phyloP scores from a whole-genome alignment of 1,284 basidiomycete genomes.

The Irpex sp. region DNA sequence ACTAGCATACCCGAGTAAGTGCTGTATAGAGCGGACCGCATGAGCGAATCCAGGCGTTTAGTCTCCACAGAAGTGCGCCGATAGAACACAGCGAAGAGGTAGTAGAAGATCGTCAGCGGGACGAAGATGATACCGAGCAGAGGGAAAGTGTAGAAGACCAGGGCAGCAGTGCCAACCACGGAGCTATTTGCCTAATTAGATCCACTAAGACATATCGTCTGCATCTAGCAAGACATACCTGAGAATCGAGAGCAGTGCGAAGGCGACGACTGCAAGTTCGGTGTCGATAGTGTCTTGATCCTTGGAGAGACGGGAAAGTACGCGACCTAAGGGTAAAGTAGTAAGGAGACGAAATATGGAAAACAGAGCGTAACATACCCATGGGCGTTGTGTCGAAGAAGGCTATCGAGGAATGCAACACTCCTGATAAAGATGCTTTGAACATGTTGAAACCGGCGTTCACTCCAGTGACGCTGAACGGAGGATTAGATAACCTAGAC shows the following conservation, averaged over 20 bases:
- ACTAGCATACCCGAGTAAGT: conserved; percentile 37
- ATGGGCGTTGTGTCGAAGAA: conserved; percentile 86
- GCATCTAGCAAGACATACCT: conserved; percentile 16
- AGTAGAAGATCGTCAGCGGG: conserved; percentile 49
- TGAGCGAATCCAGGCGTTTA: conserved; percentile 67
- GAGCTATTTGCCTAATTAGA: conserved; percentile 13
- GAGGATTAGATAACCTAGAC: neutral
- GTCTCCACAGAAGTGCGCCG: conserved; percentile 59
- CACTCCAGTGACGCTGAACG: conserved; percentile 51
- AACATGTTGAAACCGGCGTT: conserved; percentile 62
- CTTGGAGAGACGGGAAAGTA: conserved; percentile 58
- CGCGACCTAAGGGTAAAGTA: conserved; percentile 38
- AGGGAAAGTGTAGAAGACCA: conserved; percentile 65
- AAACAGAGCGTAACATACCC: conserved; percentile 36
- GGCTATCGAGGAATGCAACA: conserved; percentile 65
- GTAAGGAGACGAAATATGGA: neutral
- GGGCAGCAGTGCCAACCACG: conserved; percentile 50
- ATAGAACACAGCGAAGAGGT: conserved; percentile 46
- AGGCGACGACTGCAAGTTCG: conserved; percentile 38
- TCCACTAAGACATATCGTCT: neutral
- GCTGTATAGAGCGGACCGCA: conserved; percentile 63
- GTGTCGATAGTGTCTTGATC: conserved; percentile 59
- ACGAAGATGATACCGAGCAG: conserved; percentile 58
- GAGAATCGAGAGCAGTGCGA: conserved; percentile 43
- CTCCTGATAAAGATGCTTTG: conserved; percentile 47